phyloP scores from a whole-genome alignment of 148 eudicot genomes.

The Chenopodium suecicum region DNA sequence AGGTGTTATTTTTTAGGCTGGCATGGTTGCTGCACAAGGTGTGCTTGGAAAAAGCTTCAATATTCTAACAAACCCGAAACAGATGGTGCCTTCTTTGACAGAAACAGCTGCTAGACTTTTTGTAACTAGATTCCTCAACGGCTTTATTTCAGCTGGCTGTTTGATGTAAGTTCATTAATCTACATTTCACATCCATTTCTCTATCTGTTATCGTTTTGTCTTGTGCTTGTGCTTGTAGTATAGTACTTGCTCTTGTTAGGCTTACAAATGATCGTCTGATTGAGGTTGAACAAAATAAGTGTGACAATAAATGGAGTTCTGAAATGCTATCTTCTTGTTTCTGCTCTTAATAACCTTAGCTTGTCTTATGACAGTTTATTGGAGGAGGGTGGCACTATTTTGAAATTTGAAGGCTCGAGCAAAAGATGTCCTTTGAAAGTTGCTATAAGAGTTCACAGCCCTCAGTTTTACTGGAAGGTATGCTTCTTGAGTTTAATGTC shows the following conservation, averaged over 20 bases:
- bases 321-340: neutral
- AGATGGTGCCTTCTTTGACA: slow-evolving; percentile 73
- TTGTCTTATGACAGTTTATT: slow-evolving; percentile 43
- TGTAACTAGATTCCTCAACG: slow-evolving; percentile 61
- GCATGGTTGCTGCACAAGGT: slow-evolving; percentile 63
- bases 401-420: slow-evolving; percentile 58
- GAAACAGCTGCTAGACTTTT: slow-evolving; percentile 74
- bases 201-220: no score
- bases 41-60: slow-evolving; percentile 41
- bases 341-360: neutral
- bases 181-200: no score
- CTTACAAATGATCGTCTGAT: neutral
- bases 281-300: neutral
- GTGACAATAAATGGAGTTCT: neutral
- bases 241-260: no score
- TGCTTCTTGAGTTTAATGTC: neutral
- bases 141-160: slow-evolving; percentile 65
- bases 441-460: slow-evolving; percentile 60
- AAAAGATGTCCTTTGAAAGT: slow-evolving; percentile 50
- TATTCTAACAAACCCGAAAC: slow-evolving; percentile 64
- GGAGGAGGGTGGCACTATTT: slow-evolving; percentile 80
- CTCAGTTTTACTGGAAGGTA: slow-evolving; percentile 97
- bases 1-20: slow-evolving; percentile 55
- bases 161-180: slow-evolving; percentile 57
- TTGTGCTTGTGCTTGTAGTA: no score